These are phyloP conservation scores for Russula lepida DNA, from an alignment of 768 basidiomycete genomes.

Conservation along the genomic window DNA sequence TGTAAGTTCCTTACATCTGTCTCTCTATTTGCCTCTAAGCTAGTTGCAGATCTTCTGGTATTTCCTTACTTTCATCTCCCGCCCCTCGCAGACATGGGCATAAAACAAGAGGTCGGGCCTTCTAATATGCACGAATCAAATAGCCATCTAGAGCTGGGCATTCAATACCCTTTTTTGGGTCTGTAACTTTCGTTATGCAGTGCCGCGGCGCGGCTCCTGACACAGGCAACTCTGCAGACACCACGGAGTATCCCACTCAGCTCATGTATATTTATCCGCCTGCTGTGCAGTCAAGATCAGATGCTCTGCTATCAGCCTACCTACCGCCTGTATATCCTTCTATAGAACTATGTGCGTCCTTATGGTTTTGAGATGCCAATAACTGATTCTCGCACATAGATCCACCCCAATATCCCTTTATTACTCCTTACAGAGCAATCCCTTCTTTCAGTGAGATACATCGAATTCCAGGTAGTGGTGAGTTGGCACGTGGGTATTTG, in stretches of 20 bases:
- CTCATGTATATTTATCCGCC: constrained; percentile 10
- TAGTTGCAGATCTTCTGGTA: constrained; percentile 15
- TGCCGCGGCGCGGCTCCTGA: background rate
- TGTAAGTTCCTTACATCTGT: constrained; percentile 2
- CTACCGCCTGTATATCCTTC: background rate
- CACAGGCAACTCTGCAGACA: background rate
- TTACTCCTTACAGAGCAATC: background rate
- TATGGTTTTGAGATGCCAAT: background rate
- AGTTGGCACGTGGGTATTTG: background rate
- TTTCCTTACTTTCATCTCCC: constrained; percentile 10
- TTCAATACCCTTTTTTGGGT: constrained; percentile 11
- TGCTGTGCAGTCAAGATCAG: background rate
- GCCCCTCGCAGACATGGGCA: background rate
- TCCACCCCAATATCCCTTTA: background rate
- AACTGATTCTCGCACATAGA: background rate
- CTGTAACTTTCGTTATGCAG: background rate
- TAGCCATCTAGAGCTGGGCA: background rate
- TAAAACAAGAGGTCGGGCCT: constrained; percentile 8
- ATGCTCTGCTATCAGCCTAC: background rate
- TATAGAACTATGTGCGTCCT: constrained; percentile 5
- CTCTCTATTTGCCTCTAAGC: background rate
- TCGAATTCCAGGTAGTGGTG: background rate
- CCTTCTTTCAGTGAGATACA: background rate
- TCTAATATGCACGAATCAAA: constrained; percentile 21
- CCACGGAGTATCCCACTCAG: constrained; percentile 5